A percentile compares a stretch with the other conserved stretches of the same genome.
Evolutionary conservation across 2,329 filamentous ascomycete species (phyloP).

Genomic region (Stachybotrys chartarum): DNA sequence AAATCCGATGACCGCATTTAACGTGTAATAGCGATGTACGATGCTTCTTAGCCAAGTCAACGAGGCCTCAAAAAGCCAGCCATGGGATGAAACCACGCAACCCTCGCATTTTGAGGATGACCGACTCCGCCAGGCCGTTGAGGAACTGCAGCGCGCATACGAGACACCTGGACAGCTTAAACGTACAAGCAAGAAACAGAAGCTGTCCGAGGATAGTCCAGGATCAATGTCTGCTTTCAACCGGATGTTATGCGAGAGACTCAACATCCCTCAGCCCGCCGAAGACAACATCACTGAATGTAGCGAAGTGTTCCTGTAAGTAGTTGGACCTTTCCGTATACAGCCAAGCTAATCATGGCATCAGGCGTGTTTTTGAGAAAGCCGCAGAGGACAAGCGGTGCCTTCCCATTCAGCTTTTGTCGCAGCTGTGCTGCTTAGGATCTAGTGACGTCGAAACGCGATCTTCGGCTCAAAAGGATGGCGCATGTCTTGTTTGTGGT

Average conservation of each 20-base stretch:
- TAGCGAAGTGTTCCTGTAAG: conserved; percentile 39
- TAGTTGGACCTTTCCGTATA: conserved; percentile 7
- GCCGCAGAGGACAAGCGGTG: conserved; percentile 44
- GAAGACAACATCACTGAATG: conserved; percentile 18
- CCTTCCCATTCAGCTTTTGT: conserved; percentile 45
- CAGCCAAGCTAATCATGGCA: conserved; percentile 1
- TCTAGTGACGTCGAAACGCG: conserved; percentile 4
- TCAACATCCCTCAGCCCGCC: conserved; percentile 16
- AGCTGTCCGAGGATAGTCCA: conserved; percentile 10
- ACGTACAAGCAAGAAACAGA: conserved; percentile 20
- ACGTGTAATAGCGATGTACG: conserved; percentile 19
- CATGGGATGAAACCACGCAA: conserved; percentile 13
- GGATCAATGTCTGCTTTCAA: conserved; percentile 12
- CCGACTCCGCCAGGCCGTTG: conserved; percentile 18
- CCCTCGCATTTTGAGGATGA: conserved; percentile 21
- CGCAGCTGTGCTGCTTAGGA: conserved; percentile 33
- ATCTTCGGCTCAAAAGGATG: not conserved
- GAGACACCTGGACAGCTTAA: conserved; percentile 4
- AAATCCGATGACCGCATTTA: conserved; percentile 5
- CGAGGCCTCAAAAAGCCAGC: conserved; percentile 8
- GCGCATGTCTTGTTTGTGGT: conserved; percentile 19
- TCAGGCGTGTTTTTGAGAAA: conserved; percentile 33
- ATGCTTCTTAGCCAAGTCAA: conserved; percentile 19
- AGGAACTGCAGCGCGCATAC: conserved; percentile 20
- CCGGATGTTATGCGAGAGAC: conserved; percentile 16